Base-by-base conservation (phyloP, 2,329 filamentous ascomycete genomes). In the Annulohypoxylon truncatum region DNA sequence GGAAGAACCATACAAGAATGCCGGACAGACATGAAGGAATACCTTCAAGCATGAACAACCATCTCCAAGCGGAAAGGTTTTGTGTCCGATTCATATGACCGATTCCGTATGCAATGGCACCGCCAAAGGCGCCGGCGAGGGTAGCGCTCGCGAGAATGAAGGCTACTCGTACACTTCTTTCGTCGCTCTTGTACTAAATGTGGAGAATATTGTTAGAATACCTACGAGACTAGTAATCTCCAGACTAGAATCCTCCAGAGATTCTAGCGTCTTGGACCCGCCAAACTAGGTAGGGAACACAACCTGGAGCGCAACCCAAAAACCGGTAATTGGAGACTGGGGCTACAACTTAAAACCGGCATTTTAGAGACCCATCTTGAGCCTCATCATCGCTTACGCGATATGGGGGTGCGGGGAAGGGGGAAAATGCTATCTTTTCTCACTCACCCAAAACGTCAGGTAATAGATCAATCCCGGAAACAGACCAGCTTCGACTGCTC, bases 101-200 rank as follows among this genome's bases (percentile, higher is more conserved):
- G 62, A 94, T 90, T 1, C 84, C 90, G 66, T 90, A 93, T 1
- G 92, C 92, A 5, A 94, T 85, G 1, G 92, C 84, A 2, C 92
- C 92, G n/a, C 91, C 91, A 69, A 89, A 93, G 12, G 91, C 91
- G 5, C 92, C 91, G 0, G 90, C 90, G 0, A 93, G 82, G 0
- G 91, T 91, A 0, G 90, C 88, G 13, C 84, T 87, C 13, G 89
- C 87, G 62, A 93, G 89, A 1, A 94, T 85, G 64, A 92, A 89
- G 2, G 90, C 90, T 1, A 93, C 88, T 3, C 91, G 85, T n/a
- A 92, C 79, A 20, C 89, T 90, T 2, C 92, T 84, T 78, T 94
- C 91, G 15, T 87, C 84, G 70, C 88, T 87, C 46, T 85, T 88
- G 77, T 94, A 94, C 84, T 76, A 55, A 48, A 15, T 20, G 8